Evolutionary conservation across 306 rosid genomes (phyloP).

Genomic region (Delonix regia): DNA sequence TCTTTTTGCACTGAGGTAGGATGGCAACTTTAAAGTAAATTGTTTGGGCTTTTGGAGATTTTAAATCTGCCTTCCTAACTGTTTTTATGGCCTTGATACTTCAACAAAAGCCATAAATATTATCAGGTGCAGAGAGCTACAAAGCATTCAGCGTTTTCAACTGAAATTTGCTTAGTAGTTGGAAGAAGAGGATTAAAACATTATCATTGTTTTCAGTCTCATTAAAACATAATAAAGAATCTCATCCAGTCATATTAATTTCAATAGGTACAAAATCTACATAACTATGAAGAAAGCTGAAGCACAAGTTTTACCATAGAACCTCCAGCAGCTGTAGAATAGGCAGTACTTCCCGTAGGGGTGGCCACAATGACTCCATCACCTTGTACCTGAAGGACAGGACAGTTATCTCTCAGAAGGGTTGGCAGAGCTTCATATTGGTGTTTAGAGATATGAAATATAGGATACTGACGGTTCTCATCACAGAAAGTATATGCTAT

Average conservation of each 20-base stretch:
- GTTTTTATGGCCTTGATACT: not conserved
- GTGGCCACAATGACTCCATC: slow-evolving; percentile 98
- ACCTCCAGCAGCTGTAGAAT: slow-evolving; percentile 99
- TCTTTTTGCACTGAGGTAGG: not conserved
- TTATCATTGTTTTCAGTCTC: slow-evolving; percentile 6
- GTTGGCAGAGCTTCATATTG: slow-evolving; percentile 34
- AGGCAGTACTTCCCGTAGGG: slow-evolving; percentile 99
- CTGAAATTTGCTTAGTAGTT: slow-evolving; percentile 6
- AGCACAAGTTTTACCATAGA: slow-evolving; percentile 74
- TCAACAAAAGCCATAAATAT: not conserved
- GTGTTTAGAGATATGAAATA: slow-evolving; percentile 23
- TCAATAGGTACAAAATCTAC: not conserved
- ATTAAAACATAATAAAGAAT: slow-evolving; percentile 15
- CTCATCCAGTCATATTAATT: slow-evolving; percentile 25
- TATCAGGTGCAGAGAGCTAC: slow-evolving; percentile 16
- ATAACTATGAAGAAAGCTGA: not conserved
- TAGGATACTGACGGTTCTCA: slow-evolving; percentile 11
- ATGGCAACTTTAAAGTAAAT: not conserved
- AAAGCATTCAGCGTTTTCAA: slow-evolving; percentile 24
- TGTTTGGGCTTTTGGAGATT: not conserved
- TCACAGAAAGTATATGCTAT: slow-evolving; percentile 9
- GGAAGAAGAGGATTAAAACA: slow-evolving; percentile 15
- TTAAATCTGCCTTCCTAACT: not conserved
- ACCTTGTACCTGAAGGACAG: slow-evolving; percentile 83
- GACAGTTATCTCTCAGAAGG: slow-evolving; percentile 24